A percentile compares a stretch with the other conserved stretches of the same genome.
Conservation (phyloP, 2,329 filamentous ascomycete genomes). For the Fusarium veterinarium region DNA sequence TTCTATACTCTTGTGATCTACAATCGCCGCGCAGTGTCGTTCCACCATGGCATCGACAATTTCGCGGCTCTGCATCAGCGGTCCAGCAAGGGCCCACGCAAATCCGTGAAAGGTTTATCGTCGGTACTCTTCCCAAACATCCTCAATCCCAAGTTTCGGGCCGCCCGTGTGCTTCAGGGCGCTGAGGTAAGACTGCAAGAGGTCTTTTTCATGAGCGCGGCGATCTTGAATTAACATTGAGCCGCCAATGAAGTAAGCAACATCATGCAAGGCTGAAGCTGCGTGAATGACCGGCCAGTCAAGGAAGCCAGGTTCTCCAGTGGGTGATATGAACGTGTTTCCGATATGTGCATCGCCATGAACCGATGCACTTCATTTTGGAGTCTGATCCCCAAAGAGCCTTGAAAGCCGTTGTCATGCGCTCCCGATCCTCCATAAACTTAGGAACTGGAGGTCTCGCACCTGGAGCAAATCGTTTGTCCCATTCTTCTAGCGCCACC, state of each 20-base stretch:
- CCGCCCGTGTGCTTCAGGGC: not conserved
- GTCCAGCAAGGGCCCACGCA: conserved; percentile 14
- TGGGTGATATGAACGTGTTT: conserved; percentile 3
- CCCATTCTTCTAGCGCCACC: not conserved
- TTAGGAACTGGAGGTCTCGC: conserved; percentile 1
- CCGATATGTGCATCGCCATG: conserved; percentile 17
- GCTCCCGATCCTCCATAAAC: not conserved
- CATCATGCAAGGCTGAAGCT: conserved; percentile 15
- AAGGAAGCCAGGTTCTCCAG: conserved; percentile 20
- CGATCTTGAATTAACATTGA: conserved; percentile 8
- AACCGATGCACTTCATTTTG: conserved; percentile 2
- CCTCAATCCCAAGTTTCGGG: not conserved
- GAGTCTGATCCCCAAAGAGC: not conserved
- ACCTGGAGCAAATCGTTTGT: not conserved
- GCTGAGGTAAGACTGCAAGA: conserved; percentile 19
- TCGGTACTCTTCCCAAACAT: conserved; percentile 21
- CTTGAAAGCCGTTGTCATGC: not conserved
- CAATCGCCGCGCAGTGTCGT: conserved; percentile 17
- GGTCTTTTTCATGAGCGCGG: conserved; percentile 1
- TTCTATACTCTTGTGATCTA: conserved; percentile 25
- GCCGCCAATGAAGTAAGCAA: conserved; percentile 7
- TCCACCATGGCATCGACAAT: conserved; percentile 17
- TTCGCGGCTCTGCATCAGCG: conserved; percentile 29
- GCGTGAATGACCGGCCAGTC: conserved; percentile 22
- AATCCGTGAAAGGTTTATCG: conserved; percentile 27